phyloP scores from a whole-genome alignment of 1,139 yeast species.

The Sugiyamaella neomexicana region DNA sequence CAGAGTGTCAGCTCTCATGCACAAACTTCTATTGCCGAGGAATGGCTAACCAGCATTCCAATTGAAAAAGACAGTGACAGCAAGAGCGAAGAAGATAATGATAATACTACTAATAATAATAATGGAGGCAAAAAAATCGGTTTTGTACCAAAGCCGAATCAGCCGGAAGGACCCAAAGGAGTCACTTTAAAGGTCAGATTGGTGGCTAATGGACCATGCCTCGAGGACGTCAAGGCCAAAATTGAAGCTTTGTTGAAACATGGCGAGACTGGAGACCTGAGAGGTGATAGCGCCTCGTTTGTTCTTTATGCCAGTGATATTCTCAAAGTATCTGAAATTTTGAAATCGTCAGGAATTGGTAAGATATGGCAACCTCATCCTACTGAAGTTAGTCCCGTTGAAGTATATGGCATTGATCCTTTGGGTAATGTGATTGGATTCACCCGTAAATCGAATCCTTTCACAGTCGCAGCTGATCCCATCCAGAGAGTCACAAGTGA shows the following conservation, averaged over 20 bases:
- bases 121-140: not conserved
- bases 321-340: conserved; percentile 20
- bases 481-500: conserved; percentile 14
- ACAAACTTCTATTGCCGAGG: conserved; percentile 30
- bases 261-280: conserved; percentile 40
- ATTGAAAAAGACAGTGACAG: not conserved
- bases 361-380: conserved; percentile 39
- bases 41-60: conserved; percentile 35
- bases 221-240: conserved; percentile 23
- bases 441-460: conserved; percentile 44
- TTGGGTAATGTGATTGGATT: conserved; percentile 61
- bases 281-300: conserved; percentile 39
- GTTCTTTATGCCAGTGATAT: conserved; percentile 38
- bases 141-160: not conserved
- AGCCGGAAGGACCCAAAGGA: conserved; percentile 21
- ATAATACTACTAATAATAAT: too few relatives aligned
- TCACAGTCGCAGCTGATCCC: conserved; percentile 30
- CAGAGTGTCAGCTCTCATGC: conserved; percentile 36
- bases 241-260: conserved; percentile 27
- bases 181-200: conserved; percentile 40
- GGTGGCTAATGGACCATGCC: conserved; percentile 31
- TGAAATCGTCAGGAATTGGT: conserved; percentile 9
- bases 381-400: conserved; percentile 40
- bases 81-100: not conserved
- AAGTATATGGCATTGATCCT: conserved; percentile 59